phyloP scores from a whole-genome alignment of 352 stramenopile genomes.

The Pythium inflatum region DNA sequence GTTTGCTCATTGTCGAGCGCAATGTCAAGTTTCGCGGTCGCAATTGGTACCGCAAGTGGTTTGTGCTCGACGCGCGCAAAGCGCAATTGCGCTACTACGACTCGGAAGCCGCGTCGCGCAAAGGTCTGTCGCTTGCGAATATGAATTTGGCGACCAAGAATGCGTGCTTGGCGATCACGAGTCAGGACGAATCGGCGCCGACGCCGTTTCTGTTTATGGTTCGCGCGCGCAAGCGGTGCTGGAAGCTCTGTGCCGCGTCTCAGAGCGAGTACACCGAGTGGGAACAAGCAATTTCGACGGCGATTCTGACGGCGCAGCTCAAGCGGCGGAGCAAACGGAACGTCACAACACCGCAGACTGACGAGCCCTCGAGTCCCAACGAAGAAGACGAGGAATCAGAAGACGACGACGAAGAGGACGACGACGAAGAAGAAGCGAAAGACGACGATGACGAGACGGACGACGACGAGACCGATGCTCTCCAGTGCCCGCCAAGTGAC shows the following conservation, averaged over 20 bases:
- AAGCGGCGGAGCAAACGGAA: slow-evolving; percentile 37
- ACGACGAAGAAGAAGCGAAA: slow-evolving; percentile 38
- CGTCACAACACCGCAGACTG: neutral
- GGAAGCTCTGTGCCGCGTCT: slow-evolving; percentile 69
- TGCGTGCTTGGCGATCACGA: slow-evolving; percentile 66
- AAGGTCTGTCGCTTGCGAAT: slow-evolving; percentile 63
- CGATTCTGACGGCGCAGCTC: slow-evolving; percentile 60
- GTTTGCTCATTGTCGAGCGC: slow-evolving; percentile 70
- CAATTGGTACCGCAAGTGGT: slow-evolving; percentile 85
- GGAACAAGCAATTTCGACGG: slow-evolving; percentile 78
- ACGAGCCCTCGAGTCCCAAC: neutral
- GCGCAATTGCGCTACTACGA: slow-evolving; percentile 77
- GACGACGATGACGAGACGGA: slow-evolving; percentile 44
- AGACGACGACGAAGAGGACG: slow-evolving; percentile 14
- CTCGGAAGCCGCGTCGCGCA: slow-evolving; percentile 57
- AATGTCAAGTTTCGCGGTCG: slow-evolving; percentile 71
- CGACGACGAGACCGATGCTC: slow-evolving; percentile 34
- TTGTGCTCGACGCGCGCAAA: slow-evolving; percentile 67
- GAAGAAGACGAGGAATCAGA: slow-evolving; percentile 24
- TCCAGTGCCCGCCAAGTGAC: too few relatives aligned
- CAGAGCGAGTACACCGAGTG: slow-evolving; percentile 65
- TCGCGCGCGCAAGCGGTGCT: slow-evolving; percentile 64
- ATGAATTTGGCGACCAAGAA: slow-evolving; percentile 71
- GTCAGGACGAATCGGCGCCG: slow-evolving; percentile 58
- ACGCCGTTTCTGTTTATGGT: slow-evolving; percentile 75